These are phyloP conservation scores for Sungouiozyma ichnusensis DNA, from an alignment of 805 yeast genomes.

Conservation along the genomic window DNA sequence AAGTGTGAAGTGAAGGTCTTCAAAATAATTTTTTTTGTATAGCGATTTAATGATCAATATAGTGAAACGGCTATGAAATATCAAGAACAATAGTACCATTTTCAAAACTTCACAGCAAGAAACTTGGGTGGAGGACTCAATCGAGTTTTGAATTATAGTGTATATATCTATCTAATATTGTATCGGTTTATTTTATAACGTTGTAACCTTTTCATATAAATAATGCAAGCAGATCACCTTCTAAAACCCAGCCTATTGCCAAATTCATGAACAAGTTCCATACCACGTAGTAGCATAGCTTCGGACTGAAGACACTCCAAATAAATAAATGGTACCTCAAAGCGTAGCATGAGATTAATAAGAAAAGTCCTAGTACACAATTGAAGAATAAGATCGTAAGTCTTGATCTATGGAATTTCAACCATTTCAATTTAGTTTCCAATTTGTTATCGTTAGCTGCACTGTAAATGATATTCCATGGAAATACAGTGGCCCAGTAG, in stretches of 20 bases:
- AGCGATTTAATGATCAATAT: too few relatives aligned
- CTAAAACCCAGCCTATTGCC: constrained; percentile 31
- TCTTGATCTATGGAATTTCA: constrained; percentile 10
- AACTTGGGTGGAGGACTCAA: too few relatives aligned
- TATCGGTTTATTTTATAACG: too few relatives aligned
- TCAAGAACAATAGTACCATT: too few relatives aligned
- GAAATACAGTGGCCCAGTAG: constrained; percentile 50
- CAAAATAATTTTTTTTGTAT: too few relatives aligned
- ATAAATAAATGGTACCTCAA: constrained; percentile 81
- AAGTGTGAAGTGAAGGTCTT: too few relatives aligned
- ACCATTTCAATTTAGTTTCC: constrained; percentile 7
- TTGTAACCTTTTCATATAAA: too few relatives aligned
- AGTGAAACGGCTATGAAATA: too few relatives aligned
- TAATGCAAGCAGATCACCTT: constrained; percentile 1
- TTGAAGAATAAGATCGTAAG: constrained; percentile 40
- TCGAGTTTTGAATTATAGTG: too few relatives aligned
- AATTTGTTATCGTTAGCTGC: constrained; percentile 8
- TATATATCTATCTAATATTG: too few relatives aligned
- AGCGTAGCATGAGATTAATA: constrained; percentile 58
- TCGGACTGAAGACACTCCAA: constrained; percentile 97
- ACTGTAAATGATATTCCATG: constrained; percentile 14
- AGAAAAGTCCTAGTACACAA: constrained; percentile 44
- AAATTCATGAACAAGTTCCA: constrained; percentile 54
- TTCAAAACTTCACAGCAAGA: too few relatives aligned
- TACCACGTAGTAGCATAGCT: constrained; percentile 63